phyloP scores from a whole-genome alignment of 805 yeast species.

The Ogataea haglerorum region DNA sequence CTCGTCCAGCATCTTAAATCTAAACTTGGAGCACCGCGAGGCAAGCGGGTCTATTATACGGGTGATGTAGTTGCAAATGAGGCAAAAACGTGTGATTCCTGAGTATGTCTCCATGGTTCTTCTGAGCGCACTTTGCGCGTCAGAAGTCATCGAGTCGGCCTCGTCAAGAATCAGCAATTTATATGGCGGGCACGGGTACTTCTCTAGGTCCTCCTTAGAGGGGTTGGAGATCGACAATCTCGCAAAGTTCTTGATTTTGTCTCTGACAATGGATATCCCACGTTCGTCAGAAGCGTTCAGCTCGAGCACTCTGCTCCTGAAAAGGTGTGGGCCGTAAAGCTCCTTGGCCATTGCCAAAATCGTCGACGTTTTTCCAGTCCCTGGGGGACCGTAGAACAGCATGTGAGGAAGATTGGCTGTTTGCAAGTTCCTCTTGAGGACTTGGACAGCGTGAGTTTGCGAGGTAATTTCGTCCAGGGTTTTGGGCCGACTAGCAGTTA shows the following conservation, averaged over 20 bases:
- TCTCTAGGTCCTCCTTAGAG: constrained; percentile 56
- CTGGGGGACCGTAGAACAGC: constrained; percentile 92
- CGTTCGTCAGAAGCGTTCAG: constrained; percentile 89
- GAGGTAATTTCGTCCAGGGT: constrained; percentile 84
- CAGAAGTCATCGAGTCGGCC: constrained; percentile 97
- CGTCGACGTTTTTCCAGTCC: constrained; percentile 90
- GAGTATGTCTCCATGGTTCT: constrained; percentile 93
- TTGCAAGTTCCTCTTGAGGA: constrained; percentile 71
- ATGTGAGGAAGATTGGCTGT: constrained; percentile 87
- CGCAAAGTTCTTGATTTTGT: constrained; percentile 83
- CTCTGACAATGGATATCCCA: constrained; percentile 84
- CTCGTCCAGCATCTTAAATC: constrained; percentile 77
- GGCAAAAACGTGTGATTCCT: constrained; percentile 84
- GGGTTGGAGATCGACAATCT: constrained; percentile 82
- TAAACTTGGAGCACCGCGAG: constrained; percentile 91
- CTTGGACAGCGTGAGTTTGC: constrained; percentile 84
- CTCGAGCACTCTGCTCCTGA: constrained; percentile 71
- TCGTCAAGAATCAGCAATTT: constrained; percentile 90
- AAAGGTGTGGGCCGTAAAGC: constrained; percentile 68
- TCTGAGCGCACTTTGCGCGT: constrained; percentile 93
- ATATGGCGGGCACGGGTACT: constrained; percentile 95
- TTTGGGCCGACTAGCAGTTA: constrained; percentile 64
- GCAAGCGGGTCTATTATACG: constrained; percentile 96
- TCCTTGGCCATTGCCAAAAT: constrained; percentile 79
- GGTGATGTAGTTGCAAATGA: constrained; percentile 94